These are phyloP conservation scores for Venustampulla echinocandica DNA, from an alignment of 495 filamentous ascomycete genomes.

Conservation along the genomic window DNA sequence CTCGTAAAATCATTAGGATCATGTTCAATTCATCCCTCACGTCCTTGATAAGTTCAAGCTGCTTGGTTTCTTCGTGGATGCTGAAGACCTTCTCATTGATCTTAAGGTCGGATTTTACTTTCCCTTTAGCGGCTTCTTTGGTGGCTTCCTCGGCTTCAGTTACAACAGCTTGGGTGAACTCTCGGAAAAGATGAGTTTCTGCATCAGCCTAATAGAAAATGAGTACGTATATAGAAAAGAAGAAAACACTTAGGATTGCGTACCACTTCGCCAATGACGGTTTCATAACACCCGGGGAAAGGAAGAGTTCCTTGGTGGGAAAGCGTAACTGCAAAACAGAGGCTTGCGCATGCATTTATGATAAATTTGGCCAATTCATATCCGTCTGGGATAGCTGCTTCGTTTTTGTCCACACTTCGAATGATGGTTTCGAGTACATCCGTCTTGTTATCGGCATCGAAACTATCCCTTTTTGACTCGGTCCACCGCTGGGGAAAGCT, in stretches of 20 bases:
- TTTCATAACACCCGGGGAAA: too few species aligned
- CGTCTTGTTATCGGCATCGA: constrained; percentile 6
- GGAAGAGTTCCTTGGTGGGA: too few species aligned
- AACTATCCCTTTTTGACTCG: background rate
- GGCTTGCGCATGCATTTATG: background rate
- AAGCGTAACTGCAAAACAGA: too few species aligned
- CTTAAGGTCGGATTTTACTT: constrained; percentile 7
- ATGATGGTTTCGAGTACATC: constrained; percentile 4
- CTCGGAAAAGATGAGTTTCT: too few species aligned
- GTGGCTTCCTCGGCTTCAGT: constrained; percentile 6
- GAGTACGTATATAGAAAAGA: too few species aligned
- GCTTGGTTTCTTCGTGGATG: constrained; percentile 3
- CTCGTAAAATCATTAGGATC: constrained; percentile 7
- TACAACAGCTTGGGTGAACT: too few species aligned
- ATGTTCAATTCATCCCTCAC: constrained; percentile 11
- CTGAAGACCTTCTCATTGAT: constrained; percentile 10
- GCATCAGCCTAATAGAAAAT: too few species aligned
- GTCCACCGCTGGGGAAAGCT: constrained; percentile 3
- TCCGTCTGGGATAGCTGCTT: background rate
- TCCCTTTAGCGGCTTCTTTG: constrained; percentile 3
- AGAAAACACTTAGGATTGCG: too few species aligned
- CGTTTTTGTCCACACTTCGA: background rate
- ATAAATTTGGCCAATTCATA: constrained; percentile 3
- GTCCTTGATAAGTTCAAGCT: constrained; percentile 8
- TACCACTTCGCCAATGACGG: too few species aligned